Evolutionary conservation across 495 filamentous ascomycete genomes (phyloP), one percentile per base, ranked within the genome.

Genomic region (Cladorrhinum samala): DNA sequence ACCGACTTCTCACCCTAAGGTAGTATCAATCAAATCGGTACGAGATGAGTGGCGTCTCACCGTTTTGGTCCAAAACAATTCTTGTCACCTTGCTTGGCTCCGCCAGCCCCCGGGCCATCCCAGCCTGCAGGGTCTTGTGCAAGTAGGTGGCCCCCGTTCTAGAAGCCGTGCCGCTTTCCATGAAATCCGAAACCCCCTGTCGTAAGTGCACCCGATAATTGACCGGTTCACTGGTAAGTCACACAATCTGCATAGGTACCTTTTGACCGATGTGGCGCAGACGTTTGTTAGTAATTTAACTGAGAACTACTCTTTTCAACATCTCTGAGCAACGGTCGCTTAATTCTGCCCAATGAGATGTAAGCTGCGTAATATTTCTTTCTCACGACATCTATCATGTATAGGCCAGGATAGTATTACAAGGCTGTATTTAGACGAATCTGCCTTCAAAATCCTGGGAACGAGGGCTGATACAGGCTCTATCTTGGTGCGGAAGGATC

Each of bases 161-260:
- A 9, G 20, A 45, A 45, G 5, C 42, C n/a, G 42, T 45, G 42
- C 42, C 42, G 42, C 42, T 45, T 43, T 43, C 16, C 7, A 43
- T 21, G 41, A 17, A 43, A 2, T n/a, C 11, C 41, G 5, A 19
- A 5, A 43, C 5, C 6, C 30, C 30, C 30, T 37, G 30, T 14
- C 6, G 20, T 13, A 24, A 9, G 24, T 45, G 42, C 42, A 45
- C 20, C 13, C 21, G n/a, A 14, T 3, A n/a, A 5, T 24, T 45
- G 17, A 21, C 42, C 42, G 39, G 39, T 45, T 24, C 16, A n/a
- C n/a, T n/a, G n/a, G n/a, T n/a, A n/a, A n/a, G n/a, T n/a, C n/a
- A n/a, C n/a, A n/a, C n/a, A n/a, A n/a, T n/a, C n/a, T n/a, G n/a
- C n/a, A n/a, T n/a, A n/a, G n/a, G n/a, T n/a, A n/a, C 20, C 17